Evolutionary conservation across 371 early-diverging fungal genomes (phyloP).

Genomic region (Batkoa obscura): DNA sequence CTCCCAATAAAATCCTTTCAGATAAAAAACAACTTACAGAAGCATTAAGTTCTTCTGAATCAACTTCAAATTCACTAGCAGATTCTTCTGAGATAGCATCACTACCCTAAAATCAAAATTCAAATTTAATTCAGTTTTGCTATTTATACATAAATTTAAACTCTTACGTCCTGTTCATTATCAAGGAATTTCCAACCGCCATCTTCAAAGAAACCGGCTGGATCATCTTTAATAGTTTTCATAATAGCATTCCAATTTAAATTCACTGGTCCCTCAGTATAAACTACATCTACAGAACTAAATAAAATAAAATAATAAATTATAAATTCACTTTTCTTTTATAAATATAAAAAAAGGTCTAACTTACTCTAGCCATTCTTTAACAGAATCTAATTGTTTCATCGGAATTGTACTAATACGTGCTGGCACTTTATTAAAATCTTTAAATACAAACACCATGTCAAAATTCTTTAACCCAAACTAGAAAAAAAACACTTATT

Average conservation of each 20-base stretch:
- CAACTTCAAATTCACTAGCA: constrained; percentile 28
- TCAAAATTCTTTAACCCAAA: constrained; percentile 99
- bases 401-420: constrained; percentile 95
- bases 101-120: neutral
- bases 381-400: constrained; percentile 83
- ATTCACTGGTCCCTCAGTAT: constrained; percentile 93
- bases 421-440: constrained; percentile 73
- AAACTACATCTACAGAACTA: constrained; percentile 87
- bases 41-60: constrained; percentile 23
- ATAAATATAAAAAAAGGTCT: too few species aligned
- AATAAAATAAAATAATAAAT: too few species aligned
- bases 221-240: constrained; percentile 95
- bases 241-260: constrained; percentile 97
- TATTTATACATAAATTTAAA: neutral
- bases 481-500: constrained; percentile 7
- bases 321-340: too few species aligned
- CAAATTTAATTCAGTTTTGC: neutral
- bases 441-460: constrained; percentile 96
- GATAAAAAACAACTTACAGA: constrained; percentile 10
- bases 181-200: constrained; percentile 94
- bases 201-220: constrained; percentile 84
- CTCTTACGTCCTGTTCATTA: constrained; percentile 38
- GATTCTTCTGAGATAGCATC: constrained; percentile 12
- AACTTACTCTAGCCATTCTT: constrained; percentile 67
- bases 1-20: neutral